These are phyloP conservation scores for Salvia splendens DNA, from an alignment of 257 asterid species.

Conservation along the genomic window DNA sequence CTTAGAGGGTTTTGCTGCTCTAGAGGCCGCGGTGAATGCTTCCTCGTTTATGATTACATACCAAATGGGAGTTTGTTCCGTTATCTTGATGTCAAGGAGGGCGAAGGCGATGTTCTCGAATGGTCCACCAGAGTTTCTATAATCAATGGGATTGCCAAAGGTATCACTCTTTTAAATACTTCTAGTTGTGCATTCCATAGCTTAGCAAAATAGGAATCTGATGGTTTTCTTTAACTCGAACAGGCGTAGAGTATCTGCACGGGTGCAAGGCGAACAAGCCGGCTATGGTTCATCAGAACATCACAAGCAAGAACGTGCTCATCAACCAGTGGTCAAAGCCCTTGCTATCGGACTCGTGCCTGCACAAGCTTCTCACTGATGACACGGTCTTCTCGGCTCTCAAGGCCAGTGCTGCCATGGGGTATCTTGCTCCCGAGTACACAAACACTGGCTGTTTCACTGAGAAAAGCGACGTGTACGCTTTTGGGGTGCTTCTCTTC, in stretches of 20 bases:
- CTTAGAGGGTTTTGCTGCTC: conserved; percentile 93
- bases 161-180: conserved; percentile 29
- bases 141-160: conserved; percentile 73
- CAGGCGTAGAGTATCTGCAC: conserved; percentile 82
- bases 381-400: conserved; percentile 82
- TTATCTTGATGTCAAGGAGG: conserved; percentile 66
- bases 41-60: conserved; percentile 75
- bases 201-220: not conserved
- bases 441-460: conserved; percentile 83
- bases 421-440: conserved; percentile 48
- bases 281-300: conserved; percentile 78
- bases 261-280: conserved; percentile 61
- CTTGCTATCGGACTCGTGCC: conserved; percentile 72
- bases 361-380: conserved; percentile 81
- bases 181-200: not conserved
- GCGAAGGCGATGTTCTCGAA: conserved; percentile 58
- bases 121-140: conserved; percentile 82
- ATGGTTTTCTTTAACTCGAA: not conserved
- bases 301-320: conserved; percentile 78
- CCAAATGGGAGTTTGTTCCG: conserved; percentile 64
- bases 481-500: conserved; percentile 82
- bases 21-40: conserved; percentile 78
- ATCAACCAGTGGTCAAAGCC: conserved; percentile 62
- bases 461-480: conserved; percentile 81
- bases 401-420: conserved; percentile 80